Percentiles rank a stretch among this genome's conserved stretches.
Conservation (phyloP, 768 basidiomycete species). For the Russula virescens region DNA sequence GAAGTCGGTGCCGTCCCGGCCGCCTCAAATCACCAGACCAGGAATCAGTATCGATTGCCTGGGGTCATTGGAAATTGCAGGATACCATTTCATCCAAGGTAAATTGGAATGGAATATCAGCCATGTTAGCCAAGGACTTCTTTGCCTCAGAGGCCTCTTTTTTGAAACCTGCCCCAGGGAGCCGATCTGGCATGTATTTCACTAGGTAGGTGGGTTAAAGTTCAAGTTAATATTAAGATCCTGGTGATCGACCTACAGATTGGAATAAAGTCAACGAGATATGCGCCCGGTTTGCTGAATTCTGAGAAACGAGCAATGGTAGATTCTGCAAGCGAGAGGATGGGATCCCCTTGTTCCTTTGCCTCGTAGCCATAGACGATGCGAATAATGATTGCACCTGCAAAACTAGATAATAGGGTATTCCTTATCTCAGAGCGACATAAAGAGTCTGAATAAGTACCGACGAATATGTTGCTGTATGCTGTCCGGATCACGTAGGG, state of each 20-base stretch:
- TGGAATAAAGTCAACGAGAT: neutral
- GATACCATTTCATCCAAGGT: slow-evolving; percentile 7
- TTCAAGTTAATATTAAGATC: neutral
- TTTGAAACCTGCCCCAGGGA: slow-evolving; percentile 7
- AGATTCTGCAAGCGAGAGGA: neutral
- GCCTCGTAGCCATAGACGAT: slow-evolving; percentile 26
- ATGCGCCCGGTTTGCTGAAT: neutral
- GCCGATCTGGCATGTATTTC: neutral
- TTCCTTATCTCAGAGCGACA: neutral
- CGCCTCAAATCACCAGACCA: neutral
- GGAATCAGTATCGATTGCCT: neutral
- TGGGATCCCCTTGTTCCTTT: neutral
- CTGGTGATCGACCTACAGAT: neutral
- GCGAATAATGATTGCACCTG: slow-evolving; percentile 24
- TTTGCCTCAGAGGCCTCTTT: neutral
- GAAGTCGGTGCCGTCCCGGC: slow-evolving; percentile 1
- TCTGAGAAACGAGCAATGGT: neutral
- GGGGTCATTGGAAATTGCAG: neutral
- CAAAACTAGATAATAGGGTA: neutral
- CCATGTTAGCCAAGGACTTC: neutral
- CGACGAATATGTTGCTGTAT: slow-evolving; percentile 1
- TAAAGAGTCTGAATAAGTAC: neutral
- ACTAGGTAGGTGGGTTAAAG: neutral
- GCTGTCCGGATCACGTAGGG: neutral
- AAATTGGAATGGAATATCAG: slow-evolving; percentile 6